Evolutionary conservation across 2,329 filamentous ascomycete species (phyloP), one percentile per base, ranked within the genome.

Genomic region (Pseudocercospora eumusae): DNA sequence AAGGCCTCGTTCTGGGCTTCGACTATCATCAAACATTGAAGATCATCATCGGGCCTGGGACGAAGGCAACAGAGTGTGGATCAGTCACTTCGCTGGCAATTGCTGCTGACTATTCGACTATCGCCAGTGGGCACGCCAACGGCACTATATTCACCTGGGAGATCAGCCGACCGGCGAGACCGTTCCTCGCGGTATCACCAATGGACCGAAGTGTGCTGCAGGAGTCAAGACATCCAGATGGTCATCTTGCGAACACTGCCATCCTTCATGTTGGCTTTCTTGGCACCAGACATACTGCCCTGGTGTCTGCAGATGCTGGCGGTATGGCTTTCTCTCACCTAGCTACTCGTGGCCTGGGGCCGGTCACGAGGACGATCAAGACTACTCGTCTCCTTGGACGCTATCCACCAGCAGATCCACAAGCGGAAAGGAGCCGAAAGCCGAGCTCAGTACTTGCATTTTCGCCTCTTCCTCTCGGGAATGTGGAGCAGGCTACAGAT

Each of bases 251-350:
- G 5, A 89, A 89, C 63, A 86, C 88, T 31, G 84, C 91, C 2
- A 86, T 99, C 49, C 86, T 95, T 6, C 93, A 99, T 75, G 78
- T 99, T n/a, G 95, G 93, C 0, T 99, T 99, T 73, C 81, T 99
- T 5, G 95, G 93, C 7, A 97, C 91, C 2, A 85, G 96, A 62
- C 93, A 95, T 71, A 99, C 95, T 13, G 95, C 96, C 3, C 82
- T 99, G 4, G 93, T 98, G 10, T 99, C 95, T 3, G 95, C 95
- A 2, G 93, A 99, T 76, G 91, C 96, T 71, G 86, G 86, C 54
- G 95, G 96, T 20, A 99, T 99, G 96, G 93, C 95, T 0, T 99
- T 99, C 75, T 97, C 95, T 2, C 96, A 99, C 76, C 84, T 99
- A 9, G 96, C 95, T 9, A 96, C 92, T 9, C 84, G 96, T 70